Evolutionary conservation across 495 filamentous ascomycete species (phyloP).

Genomic region (Aspergillus baeticus): DNA sequence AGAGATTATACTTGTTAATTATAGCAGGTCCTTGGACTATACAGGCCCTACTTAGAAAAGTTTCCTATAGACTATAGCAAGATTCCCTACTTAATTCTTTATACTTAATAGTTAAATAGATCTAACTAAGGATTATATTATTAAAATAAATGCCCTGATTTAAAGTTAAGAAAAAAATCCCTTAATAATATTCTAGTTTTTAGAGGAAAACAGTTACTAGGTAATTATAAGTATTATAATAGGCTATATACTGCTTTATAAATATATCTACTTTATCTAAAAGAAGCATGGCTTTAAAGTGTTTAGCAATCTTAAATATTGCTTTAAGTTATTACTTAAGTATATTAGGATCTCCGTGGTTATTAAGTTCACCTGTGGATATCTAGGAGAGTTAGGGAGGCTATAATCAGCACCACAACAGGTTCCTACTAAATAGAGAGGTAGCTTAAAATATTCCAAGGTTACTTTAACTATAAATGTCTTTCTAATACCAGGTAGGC

Average conservation of each 20-base stretch:
- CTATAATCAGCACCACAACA: background rate
- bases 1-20: slow-evolving; percentile 16
- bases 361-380: slow-evolving; percentile 21
- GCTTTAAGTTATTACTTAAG: slow-evolving; percentile 22
- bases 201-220: slow-evolving; percentile 49
- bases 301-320: slow-evolving; percentile 28
- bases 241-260: slow-evolving; percentile 25
- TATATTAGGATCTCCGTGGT: slow-evolving; percentile 19
- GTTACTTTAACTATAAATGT: background rate
- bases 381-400: slow-evolving; percentile 15
- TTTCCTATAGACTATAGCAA: slow-evolving; percentile 25
- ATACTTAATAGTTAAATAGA: slow-evolving; percentile 44
- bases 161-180: slow-evolving; percentile 34
- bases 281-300: slow-evolving; percentile 34
- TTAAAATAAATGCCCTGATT: slow-evolving; percentile 34
- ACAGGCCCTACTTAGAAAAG: slow-evolving; percentile 12
- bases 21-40: slow-evolving; percentile 20
- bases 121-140: slow-evolving; percentile 43
- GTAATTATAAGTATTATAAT: slow-evolving; percentile 25
- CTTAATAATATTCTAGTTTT: slow-evolving; percentile 56
- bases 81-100: slow-evolving; percentile 28
- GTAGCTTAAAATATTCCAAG: background rate
- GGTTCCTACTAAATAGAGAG: background rate
- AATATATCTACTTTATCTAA: slow-evolving; percentile 49
- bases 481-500: background rate